Conservation (phyloP, 352 stramenopile genomes). For the Pseudoperonospora humuli region DNA sequence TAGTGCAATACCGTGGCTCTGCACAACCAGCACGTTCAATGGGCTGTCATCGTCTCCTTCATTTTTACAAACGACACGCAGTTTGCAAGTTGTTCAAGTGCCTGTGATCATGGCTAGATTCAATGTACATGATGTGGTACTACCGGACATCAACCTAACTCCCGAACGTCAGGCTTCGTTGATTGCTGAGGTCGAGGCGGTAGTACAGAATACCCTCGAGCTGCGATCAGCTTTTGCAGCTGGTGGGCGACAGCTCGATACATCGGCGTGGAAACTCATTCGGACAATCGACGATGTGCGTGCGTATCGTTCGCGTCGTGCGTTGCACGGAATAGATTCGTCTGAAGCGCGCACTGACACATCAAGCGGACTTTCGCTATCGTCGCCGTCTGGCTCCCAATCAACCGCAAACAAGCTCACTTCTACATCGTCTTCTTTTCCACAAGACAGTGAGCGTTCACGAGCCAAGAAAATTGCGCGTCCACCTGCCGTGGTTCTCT, state of each 20-base stretch:
- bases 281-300: conserved; percentile 30
- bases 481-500: conserved; percentile 28
- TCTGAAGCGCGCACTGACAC: conserved; percentile 12
- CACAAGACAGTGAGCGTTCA: conserved; percentile 10
- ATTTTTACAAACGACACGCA: conserved; percentile 27
- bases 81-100: conserved; percentile 11
- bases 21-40: conserved; percentile 2
- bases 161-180: conserved; percentile 18
- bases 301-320: conserved; percentile 30
- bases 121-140: conserved; percentile 27
- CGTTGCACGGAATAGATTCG: conserved; percentile 19
- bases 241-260: conserved; percentile 25
- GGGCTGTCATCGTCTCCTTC: conserved; percentile 11
- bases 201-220: conserved; percentile 31
- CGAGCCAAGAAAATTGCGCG: conserved; percentile 20
- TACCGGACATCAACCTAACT: conserved; percentile 21
- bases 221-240: conserved; percentile 25
- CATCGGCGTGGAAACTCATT: conserved; percentile 34
- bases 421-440: conserved; percentile 13
- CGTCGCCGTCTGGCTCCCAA: conserved; percentile 22
- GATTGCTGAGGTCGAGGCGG: conserved; percentile 20
- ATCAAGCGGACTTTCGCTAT: conserved; percentile 20
- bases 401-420: conserved; percentile 21
- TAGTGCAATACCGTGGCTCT: conserved; percentile 1
- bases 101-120: conserved; percentile 27